Evolutionary conservation across 176 grass and related monocot genomes (phyloP).

Genomic region (Stipa capillata): DNA sequence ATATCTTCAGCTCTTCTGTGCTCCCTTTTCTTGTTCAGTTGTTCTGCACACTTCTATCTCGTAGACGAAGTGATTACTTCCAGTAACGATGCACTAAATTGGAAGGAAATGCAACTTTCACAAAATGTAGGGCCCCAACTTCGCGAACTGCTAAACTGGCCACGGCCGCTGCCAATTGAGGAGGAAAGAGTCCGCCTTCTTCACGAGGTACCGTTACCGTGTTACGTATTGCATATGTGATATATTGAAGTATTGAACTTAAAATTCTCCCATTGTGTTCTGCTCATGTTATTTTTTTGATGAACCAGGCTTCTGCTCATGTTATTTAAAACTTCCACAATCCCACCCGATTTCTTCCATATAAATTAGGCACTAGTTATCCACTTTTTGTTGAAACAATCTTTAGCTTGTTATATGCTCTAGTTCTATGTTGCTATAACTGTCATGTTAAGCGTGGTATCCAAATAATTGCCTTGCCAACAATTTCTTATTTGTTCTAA

Average conservation of each 20-base stretch:
- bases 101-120: not conserved
- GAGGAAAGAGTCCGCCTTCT: slow-evolving; percentile 86
- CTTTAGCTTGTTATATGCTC: too few species aligned
- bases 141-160: slow-evolving; percentile 75
- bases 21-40: not conserved
- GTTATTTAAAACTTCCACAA: not conserved
- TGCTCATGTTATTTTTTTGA: too few species aligned
- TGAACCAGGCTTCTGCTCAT: too few species aligned
- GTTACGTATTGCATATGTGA: not conserved
- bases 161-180: slow-evolving; percentile 76
- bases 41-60: too few species aligned
- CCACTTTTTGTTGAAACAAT: not conserved
- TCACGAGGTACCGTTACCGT: slow-evolving; percentile 68
- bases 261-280: too few species aligned
- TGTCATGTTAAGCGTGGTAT: not conserved
- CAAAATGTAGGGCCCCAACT: slow-evolving; percentile 61
- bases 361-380: not conserved
- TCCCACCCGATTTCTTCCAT: not conserved
- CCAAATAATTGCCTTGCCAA: not conserved
- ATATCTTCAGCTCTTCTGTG: not conserved
- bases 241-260: not conserved
- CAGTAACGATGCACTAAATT: not conserved
- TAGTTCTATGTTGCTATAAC: not conserved
- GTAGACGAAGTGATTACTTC: not conserved
- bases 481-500: too few species aligned